Conservation (phyloP, 352 stramenopile genomes). For the Globisporangium nagaii region DNA sequence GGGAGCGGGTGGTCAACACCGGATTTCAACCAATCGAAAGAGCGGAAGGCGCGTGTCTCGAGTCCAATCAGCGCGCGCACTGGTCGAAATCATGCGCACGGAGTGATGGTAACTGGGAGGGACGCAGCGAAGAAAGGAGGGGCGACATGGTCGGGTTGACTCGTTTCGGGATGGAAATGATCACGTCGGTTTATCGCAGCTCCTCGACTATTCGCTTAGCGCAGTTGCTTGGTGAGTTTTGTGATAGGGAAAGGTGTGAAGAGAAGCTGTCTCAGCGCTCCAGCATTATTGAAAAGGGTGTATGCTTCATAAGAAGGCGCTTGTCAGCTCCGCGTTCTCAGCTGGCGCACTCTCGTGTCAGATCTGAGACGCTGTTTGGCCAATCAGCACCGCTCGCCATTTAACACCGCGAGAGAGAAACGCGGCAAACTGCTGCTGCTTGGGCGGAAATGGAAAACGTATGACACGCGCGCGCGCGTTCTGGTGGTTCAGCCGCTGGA, state of each 20-base stretch:
- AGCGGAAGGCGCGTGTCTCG: slow-evolving; percentile 9
- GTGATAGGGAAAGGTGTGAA: no score
- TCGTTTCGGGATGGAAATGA: no score
- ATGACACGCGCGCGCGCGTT: background rate
- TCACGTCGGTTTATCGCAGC: no score
- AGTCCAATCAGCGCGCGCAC: slow-evolving; percentile 1
- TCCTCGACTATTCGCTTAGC: no score
- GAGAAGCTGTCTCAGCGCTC: no score
- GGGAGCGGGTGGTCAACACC: background rate
- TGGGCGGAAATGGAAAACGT: background rate
- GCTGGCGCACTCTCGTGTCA: background rate
- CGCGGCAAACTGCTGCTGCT: background rate
- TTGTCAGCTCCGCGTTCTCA: no score
- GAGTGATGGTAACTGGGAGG: slow-evolving; percentile 2
- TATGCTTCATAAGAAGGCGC: no score
- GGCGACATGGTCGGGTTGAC: background rate
- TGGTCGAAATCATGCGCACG: background rate
- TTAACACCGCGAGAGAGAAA: slow-evolving; percentile 5
- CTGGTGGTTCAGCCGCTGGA: no score
- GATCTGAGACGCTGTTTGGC: slow-evolving; percentile 2
- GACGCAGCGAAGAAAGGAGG: background rate
- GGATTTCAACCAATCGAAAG: slow-evolving; percentile 14
- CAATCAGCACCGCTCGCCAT: background rate
- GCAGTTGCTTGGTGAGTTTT: no score
- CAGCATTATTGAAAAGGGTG: no score